These are phyloP conservation scores for Malania oleifera DNA, from an alignment of 164 flowering plant genomes.

Conservation along the genomic window DNA sequence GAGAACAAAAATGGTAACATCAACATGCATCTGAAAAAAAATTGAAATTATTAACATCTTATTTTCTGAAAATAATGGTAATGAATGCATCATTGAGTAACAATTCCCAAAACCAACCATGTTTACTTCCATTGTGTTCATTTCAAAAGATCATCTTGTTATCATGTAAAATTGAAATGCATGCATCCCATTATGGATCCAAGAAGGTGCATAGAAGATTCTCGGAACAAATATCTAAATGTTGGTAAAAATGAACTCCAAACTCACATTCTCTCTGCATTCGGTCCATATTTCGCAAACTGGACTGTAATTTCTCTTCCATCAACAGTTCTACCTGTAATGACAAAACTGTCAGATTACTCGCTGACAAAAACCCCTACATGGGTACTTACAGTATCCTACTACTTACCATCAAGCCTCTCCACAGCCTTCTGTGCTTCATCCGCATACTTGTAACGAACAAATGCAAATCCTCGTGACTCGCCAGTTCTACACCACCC, in stretches of 20 bases:
- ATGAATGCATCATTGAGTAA: too few relatives aligned
- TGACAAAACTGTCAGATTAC: background rate
- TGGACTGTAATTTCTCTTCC: constrained; percentile 44
- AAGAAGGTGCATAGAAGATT: background rate
- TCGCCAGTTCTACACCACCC: constrained; percentile 22
- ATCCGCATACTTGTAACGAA: constrained; percentile 27
- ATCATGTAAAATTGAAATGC: too few relatives aligned
- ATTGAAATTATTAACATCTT: too few relatives aligned
- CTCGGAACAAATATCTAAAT: background rate
- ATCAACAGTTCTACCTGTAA: constrained; percentile 38
- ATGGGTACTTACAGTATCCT: background rate
- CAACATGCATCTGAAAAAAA: too few relatives aligned
- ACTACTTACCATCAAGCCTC: constrained; percentile 37
- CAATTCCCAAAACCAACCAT: too few relatives aligned
- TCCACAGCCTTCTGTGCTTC: constrained; percentile 51
- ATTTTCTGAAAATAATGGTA: too few relatives aligned
- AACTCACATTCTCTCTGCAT: constrained; percentile 52
- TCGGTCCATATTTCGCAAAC: constrained; percentile 49
- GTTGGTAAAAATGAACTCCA: background rate
- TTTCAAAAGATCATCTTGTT: too few relatives aligned
- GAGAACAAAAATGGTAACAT: too few relatives aligned
- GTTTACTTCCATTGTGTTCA: too few relatives aligned
- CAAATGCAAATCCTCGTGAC: constrained; percentile 27
- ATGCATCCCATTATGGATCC: background rate
- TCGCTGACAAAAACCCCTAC: background rate